A percentile compares a stretch with the other conserved stretches of the same genome.
phyloP scores from a whole-genome alignment of 805 yeast species.

The Pichia cabralensis region DNA sequence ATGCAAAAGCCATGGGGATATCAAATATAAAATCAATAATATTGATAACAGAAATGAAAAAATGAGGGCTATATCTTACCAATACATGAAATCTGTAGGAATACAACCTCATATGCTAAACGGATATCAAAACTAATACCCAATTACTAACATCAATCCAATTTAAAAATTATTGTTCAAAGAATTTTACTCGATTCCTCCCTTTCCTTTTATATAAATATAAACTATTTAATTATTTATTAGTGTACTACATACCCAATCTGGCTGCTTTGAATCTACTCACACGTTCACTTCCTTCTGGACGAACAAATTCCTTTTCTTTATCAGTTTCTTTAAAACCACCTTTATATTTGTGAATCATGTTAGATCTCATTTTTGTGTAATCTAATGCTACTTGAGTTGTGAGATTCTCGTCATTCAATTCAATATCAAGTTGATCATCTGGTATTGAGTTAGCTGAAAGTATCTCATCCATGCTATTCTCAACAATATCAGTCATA shows the following conservation, averaged over 20 bases:
- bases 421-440: constrained; percentile 21
- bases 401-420: constrained; percentile 28
- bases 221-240: not conserved
- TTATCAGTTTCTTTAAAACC: constrained; percentile 37
- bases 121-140: constrained; percentile 20
- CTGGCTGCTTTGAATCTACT: constrained; percentile 63
- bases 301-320: constrained; percentile 54
- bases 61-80: constrained; percentile 13
- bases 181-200: no score
- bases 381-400: constrained; percentile 48
- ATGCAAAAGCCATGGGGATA: constrained; percentile 8
- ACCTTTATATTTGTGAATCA: constrained; percentile 35
- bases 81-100: constrained; percentile 16
- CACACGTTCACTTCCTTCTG: constrained; percentile 44
- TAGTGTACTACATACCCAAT: constrained; percentile 13
- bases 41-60: constrained; percentile 4
- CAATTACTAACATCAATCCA: no score
- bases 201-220: not conserved
- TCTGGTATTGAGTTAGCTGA: constrained; percentile 14
- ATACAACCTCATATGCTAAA: constrained; percentile 22
- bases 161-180: no score
- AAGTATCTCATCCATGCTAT: constrained; percentile 24
- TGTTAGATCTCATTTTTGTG: constrained; percentile 41
- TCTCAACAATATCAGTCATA: constrained; percentile 35
- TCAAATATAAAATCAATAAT: constrained; percentile 2